These are phyloP conservation scores for Avena atlantica DNA, from an alignment of 176 grass and related monocot genomes.

Conservation along the genomic window DNA sequence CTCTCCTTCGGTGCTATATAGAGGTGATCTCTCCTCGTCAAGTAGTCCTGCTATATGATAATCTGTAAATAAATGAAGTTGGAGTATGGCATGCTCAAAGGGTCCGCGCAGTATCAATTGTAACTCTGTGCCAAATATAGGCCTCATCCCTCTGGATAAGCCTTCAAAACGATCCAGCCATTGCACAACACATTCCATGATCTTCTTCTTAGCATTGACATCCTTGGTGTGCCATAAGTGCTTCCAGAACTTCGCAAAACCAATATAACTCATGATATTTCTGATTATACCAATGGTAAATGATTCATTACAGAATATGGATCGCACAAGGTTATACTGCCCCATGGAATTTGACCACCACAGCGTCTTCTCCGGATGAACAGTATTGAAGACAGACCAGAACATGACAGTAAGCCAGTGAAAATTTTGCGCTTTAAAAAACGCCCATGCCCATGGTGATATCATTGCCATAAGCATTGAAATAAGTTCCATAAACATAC, in stretches of 20 bases:
- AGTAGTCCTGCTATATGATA: not conserved
- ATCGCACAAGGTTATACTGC: not conserved
- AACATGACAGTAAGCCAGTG: not conserved
- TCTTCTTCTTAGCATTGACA: not conserved
- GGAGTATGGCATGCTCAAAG: constrained; percentile 23
- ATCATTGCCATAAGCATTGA: not conserved
- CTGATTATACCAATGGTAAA: not conserved
- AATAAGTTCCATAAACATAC: not conserved
- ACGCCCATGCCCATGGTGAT: constrained; percentile 22
- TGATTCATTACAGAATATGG: not conserved
- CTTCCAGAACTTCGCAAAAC: not conserved
- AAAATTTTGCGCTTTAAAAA: not conserved
- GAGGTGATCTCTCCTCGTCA: not conserved
- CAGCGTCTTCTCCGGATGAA: not conserved
- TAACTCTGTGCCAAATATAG: not conserved
- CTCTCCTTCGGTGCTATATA: not conserved
- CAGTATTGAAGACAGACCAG: not conserved
- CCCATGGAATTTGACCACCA: constrained; percentile 16
- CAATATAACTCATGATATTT: not conserved
- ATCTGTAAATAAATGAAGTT: constrained; percentile 10
- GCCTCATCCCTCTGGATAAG: not conserved
- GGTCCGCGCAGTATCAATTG: not conserved
- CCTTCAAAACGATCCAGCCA: not conserved
- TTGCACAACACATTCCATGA: not conserved
- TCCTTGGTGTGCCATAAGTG: not conserved